Evolutionary conservation across 2,329 filamentous ascomycete genomes (phyloP).

Genomic region (Fusarium vanettenii): DNA sequence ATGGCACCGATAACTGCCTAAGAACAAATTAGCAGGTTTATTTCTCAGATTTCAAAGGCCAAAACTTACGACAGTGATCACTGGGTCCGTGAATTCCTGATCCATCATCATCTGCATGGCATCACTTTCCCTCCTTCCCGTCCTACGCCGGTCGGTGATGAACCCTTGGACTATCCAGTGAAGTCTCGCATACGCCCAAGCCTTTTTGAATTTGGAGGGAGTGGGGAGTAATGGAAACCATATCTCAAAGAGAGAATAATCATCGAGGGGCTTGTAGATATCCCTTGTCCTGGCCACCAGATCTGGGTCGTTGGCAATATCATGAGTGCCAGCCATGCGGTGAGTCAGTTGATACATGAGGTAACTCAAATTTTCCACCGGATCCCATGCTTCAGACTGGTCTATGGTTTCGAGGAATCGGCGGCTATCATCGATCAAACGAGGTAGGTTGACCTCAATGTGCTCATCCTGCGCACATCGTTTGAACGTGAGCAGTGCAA

Average conservation of each 20-base stretch:
- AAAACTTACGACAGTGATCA: neutral
- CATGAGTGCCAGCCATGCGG: constrained; percentile 6
- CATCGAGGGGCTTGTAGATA: constrained; percentile 1
- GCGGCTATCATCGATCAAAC: neutral
- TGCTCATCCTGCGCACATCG: constrained; percentile 9
- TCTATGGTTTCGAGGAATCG: neutral
- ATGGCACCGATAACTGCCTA: constrained; percentile 5
- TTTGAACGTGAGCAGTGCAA: constrained; percentile 3
- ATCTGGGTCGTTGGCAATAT: neutral
- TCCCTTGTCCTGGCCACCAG: neutral
- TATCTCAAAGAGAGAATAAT: constrained; percentile 2
- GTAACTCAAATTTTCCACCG: neutral
- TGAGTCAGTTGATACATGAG: constrained; percentile 9
- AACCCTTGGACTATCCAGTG: neutral
- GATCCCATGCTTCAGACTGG: neutral
- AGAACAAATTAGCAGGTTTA: too few species aligned
- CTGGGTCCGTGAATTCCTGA: neutral
- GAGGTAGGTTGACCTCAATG: constrained; percentile 2
- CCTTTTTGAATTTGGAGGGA: neutral
- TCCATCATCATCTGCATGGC: constrained; percentile 13
- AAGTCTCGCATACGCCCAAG: constrained; percentile 4
- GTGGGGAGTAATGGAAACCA: constrained; percentile 9
- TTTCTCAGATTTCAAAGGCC: too few species aligned
- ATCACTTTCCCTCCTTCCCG: neutral
- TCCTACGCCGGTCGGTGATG: neutral